phyloP scores from a whole-genome alignment of 202 grass and related monocot species.

The Zizania palustris region DNA sequence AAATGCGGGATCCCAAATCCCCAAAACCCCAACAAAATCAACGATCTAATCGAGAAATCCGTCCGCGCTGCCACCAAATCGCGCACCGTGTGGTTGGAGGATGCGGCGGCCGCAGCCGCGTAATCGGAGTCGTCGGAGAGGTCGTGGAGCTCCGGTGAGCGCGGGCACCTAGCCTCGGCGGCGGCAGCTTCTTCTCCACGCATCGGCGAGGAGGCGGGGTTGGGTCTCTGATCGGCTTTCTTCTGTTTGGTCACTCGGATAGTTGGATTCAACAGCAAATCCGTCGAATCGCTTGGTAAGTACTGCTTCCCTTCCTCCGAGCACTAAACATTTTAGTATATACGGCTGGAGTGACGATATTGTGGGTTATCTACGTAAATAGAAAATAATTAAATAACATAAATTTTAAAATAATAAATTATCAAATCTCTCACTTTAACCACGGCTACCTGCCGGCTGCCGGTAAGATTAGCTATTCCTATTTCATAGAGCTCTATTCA shows the following conservation, averaged over 20 bases:
- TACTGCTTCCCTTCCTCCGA: too few relatives aligned
- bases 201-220: constrained; percentile 39
- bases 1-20: not conserved
- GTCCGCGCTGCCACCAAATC: not conserved
- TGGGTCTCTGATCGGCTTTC: constrained; percentile 1
- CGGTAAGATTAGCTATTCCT: too few relatives aligned
- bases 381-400: too few relatives aligned
- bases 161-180: constrained; percentile 43
- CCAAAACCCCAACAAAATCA: not conserved
- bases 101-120: constrained; percentile 66
- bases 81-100: constrained; percentile 47
- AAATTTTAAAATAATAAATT: too few relatives aligned
- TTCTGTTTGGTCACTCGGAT: constrained; percentile 20
- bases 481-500: too few relatives aligned
- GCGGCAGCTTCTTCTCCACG: constrained; percentile 33
- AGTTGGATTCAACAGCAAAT: not conserved
- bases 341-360: too few relatives aligned
- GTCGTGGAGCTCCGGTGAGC: constrained; percentile 73
- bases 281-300: not conserved
- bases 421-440: too few relatives aligned
- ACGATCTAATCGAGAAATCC: constrained; percentile 29
- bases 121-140: constrained; percentile 97
- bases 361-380: too few relatives aligned
- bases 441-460: too few relatives aligned
- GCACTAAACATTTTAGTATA: too few relatives aligned